Percentiles rank a stretch among this genome's conserved stretches.
phyloP scores from a whole-genome alignment of 192 early-diverging fungal species.

The Backusella australiensis region DNA sequence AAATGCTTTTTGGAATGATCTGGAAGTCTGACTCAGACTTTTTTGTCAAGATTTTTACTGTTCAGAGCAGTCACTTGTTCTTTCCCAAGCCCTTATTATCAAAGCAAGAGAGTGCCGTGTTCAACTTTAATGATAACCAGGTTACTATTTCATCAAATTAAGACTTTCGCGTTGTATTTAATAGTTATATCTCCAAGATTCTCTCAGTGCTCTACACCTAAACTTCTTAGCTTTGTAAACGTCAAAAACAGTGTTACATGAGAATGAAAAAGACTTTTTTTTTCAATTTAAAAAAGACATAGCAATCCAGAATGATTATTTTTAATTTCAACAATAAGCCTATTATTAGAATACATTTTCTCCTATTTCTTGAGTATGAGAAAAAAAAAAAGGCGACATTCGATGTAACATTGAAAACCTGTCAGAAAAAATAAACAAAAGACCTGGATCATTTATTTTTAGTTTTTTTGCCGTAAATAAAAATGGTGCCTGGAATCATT shows the following conservation, averaged over 20 bases:
- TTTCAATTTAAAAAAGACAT: not conserved
- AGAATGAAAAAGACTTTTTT: not conserved
- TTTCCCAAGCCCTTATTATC: not conserved
- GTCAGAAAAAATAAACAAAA: not conserved
- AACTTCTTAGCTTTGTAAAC: not conserved
- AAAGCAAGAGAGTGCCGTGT: not conserved
- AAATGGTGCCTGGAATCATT: not conserved
- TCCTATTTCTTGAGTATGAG: not conserved
- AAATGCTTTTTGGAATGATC: not conserved
- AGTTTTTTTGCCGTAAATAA: not conserved
- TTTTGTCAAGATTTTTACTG: not conserved
- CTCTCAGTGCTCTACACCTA: not conserved
- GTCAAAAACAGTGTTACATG: not conserved
- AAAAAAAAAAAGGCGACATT: not conserved
- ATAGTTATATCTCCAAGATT: not conserved
- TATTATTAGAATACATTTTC: not conserved
- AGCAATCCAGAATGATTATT: not conserved
- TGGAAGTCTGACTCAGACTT: not conserved
- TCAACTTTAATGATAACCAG: not conserved
- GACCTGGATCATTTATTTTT: not conserved
- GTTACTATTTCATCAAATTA: not conserved
- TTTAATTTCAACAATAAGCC: not conserved
- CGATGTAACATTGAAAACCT: not conserved
- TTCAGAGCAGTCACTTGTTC: not conserved
- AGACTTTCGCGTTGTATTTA: not conserved